Evolutionary conservation across 768 basidiomycete species (phyloP).

Genomic region (Trametes coccinea): DNA sequence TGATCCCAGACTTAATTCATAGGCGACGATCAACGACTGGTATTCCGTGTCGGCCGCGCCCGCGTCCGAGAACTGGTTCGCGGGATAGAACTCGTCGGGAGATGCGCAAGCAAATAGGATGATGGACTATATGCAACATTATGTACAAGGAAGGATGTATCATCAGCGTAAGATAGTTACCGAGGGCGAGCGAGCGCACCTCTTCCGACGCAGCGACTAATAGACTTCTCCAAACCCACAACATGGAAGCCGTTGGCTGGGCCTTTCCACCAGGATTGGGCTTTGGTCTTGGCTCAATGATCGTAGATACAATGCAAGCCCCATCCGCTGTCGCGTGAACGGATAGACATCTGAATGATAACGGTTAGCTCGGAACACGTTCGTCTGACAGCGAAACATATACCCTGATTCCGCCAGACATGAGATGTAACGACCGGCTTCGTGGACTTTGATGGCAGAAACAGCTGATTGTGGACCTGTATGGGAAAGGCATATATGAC

Average conservation of each 20-base stretch:
- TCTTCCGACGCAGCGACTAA: constrained; percentile 31
- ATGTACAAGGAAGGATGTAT: not conserved
- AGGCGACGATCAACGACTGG: constrained; percentile 41
- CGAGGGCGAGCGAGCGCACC: constrained; percentile 25
- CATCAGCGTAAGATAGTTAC: not conserved
- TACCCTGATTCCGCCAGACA: constrained; percentile 70
- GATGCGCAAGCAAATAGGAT: constrained; percentile 51
- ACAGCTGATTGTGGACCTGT: constrained; percentile 43
- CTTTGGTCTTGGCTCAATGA: constrained; percentile 31
- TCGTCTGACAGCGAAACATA: constrained; percentile 17
- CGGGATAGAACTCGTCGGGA: constrained; percentile 37
- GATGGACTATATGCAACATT: constrained; percentile 15
- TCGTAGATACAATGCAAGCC: constrained; percentile 35
- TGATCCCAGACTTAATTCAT: constrained; percentile 38
- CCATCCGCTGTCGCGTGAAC: constrained; percentile 57
- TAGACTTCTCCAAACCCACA: constrained; percentile 39
- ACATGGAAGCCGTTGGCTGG: constrained; percentile 15
- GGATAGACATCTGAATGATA: constrained; percentile 49
- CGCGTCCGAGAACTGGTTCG: constrained; percentile 22
- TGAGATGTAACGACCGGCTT: constrained; percentile 44
- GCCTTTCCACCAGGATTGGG: constrained; percentile 38
- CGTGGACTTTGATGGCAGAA: constrained; percentile 47
- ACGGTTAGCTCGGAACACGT: not conserved
- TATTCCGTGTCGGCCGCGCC: constrained; percentile 30
- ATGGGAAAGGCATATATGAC: constrained; percentile 48